Base-by-base conservation (phyloP, 2,329 filamentous ascomycete genomes). In the Dactylellina parvicollis region DNA sequence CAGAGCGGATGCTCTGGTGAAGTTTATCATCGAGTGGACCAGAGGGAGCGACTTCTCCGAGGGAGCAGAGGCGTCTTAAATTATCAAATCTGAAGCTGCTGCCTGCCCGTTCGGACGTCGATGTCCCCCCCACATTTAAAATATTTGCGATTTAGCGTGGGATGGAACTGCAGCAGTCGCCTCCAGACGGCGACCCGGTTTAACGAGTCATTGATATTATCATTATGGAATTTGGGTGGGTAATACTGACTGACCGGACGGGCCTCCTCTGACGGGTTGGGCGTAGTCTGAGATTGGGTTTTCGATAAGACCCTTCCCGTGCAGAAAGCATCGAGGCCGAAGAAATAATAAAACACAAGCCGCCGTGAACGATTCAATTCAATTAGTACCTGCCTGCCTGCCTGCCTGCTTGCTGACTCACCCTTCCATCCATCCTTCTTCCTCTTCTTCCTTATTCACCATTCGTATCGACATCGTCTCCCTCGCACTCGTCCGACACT, bases 401-500 rank as follows among this genome's bases (percentile, higher is more conserved):
- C n/a, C n/a, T n/a, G n/a, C n/a, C n/a, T n/a, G n/a, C n/a, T n/a
- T n/a, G n/a, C 40, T 5, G n/a, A 20, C n/a, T 49, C 44, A 12
- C 20, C 24, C 20, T 26, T 22, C 14, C 20, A 7, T 32, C 32
- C 26, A 7, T 26, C 32, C n/a, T 32, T 28, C 47, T 52, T 32
- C 26, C 20, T n/a, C 47, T 30, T 32, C 20, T 12, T 28, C 44
- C 9, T 20, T 62, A 38, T 44, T 46, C 44, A 9, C 24, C 5
- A 4, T 62, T 54, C 59, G 26, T 42, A 55, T 62, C 46, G 52
- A 20, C n/a, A 62, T 32, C 5, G 30, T 5, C 30, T 30, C 49
- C 36, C 38, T 55, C 59, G 46, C 59, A 18, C 56, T 50, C 46
- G 26, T 55, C 47, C 38, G 47, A 34, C 26, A 24, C 40, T 18